Conservation (phyloP, 768 basidiomycete genomes). For the Podaxis pistillaris region DNA sequence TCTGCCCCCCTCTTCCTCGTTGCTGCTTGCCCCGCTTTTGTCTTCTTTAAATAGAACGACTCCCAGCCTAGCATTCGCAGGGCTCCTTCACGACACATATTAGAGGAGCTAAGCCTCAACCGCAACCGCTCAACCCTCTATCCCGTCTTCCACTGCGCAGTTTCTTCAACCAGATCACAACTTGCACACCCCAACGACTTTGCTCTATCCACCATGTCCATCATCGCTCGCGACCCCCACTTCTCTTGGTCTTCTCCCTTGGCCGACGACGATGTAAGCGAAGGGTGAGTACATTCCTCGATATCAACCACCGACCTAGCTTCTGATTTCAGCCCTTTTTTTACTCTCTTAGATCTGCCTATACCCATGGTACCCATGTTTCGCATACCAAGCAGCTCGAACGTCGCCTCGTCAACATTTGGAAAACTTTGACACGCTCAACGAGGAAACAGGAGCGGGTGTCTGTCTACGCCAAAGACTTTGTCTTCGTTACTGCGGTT, state of each 20-base stretch:
- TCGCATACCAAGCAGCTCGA: conserved; percentile 47
- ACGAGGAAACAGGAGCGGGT: conserved; percentile 51
- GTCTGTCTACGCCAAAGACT: conserved; percentile 57
- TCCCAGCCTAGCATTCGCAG: neutral
- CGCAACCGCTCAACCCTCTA: neutral
- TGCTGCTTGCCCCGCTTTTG: neutral
- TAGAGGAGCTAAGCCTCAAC: neutral
- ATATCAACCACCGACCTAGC: neutral
- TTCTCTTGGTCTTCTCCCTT: conserved; percentile 30
- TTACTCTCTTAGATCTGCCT: neutral
- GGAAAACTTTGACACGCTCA: conserved; percentile 59
- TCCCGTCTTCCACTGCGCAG: neutral
- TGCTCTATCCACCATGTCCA: conserved; percentile 18
- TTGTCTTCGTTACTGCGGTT: conserved; percentile 53
- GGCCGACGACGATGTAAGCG: conserved; percentile 14
- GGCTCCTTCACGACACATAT: conserved; percentile 5
- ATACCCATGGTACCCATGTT: conserved; percentile 15
- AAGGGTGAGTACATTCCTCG: neutral
- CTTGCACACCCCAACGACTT: conserved; percentile 4
- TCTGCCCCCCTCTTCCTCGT: neutral
- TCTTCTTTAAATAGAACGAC: conserved; percentile 7
- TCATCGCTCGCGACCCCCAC: conserved; percentile 27
- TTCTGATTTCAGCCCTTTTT: neutral
- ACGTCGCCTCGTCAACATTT: conserved; percentile 56
- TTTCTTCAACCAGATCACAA: neutral